Base-by-base conservation (phyloP, 345 rosid genomes). In the Arabis hirsuta region DNA sequence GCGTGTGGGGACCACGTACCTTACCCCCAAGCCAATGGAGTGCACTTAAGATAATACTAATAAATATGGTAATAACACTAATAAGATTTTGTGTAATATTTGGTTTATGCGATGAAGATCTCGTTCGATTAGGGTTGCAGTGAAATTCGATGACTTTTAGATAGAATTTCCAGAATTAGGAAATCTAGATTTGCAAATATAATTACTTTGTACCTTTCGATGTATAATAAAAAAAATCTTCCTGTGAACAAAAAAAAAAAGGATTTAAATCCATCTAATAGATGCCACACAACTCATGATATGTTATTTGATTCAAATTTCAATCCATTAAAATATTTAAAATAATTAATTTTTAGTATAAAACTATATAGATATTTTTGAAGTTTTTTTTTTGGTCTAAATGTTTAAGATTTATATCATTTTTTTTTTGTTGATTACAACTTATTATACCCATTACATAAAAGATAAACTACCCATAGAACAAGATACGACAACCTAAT, bases 1-100 rank as follows among this genome's bases (percentile, higher is more conserved):
- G 67, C 48, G 10, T 44, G 31, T 34, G 31, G 46, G 73, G 78
- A 34, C 62, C 66, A 43, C 24, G 20, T 39, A 73, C 72, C 53
- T 57, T 41, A 42, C 24, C 60, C 34, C 22, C 6, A 43, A 45
- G 57, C 76, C 56, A 34, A 54, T 72, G 31, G 45, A 14, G 12
- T 9, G 8, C 46, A 3, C 57, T 47, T 36, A 9, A 13, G 14
- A 54, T 27, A 2, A 62, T 41, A 22, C 24, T 22, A 22, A 22
- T 22, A 60, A 26, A 19, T 29, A 29, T 55, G 14, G 7, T 7
- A 3, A 13, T 6, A 2, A 22, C 24, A 22, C 24, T 22, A 22
- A 22, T 3, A 32, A 6, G 7, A 7, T 13, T 55, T 55, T 29
- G 10, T 34, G 5, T 10, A 24, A 12, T 11, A 59, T 59, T 44